Conservation (phyloP, 352 stramenopile genomes). For the Pythium utonaiense region DNA sequence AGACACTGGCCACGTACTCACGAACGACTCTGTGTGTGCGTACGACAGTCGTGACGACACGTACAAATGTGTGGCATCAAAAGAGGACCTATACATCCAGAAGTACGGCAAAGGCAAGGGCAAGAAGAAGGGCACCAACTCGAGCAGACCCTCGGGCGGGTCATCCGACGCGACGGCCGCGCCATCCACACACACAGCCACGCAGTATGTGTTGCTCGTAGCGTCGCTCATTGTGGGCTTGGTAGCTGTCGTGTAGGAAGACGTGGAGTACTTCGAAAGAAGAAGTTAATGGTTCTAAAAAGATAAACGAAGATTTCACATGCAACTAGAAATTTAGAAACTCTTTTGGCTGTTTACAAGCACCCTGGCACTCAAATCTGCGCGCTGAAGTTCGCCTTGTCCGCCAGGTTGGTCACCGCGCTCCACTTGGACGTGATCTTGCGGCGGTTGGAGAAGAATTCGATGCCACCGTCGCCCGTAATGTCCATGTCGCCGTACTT, state of each 20-base stretch:
- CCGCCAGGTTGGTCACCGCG: slow-evolving; percentile 35
- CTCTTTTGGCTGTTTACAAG: neutral
- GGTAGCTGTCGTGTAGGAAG: slow-evolving; percentile 5
- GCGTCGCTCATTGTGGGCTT: slow-evolving; percentile 13
- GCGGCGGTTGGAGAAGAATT: slow-evolving; percentile 97
- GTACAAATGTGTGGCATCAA: slow-evolving; percentile 73
- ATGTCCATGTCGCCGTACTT: slow-evolving; percentile 99
- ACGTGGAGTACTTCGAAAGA: neutral
- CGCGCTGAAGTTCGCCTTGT: slow-evolving; percentile 70
- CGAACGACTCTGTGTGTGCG: slow-evolving; percentile 55
- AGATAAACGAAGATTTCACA: neutral
- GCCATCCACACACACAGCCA: neutral
- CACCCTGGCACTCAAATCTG: slow-evolving; percentile 44
- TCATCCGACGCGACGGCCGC: neutral
- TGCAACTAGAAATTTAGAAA: neutral
- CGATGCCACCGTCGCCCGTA: slow-evolving; percentile 94
- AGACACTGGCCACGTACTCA: slow-evolving; percentile 49
- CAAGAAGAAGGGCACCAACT: slow-evolving; percentile 14
- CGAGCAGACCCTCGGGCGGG: neutral
- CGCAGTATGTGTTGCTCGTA: slow-evolving; percentile 5
- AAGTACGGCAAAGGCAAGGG: slow-evolving; percentile 42
- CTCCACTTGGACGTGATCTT: slow-evolving; percentile 97
- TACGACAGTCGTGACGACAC: slow-evolving; percentile 58
- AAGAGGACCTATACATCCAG: slow-evolving; percentile 60
- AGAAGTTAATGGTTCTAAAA: neutral